Evolutionary conservation across 176 grass and related monocot species (phyloP).

Genomic region (Eleusine indica): DNA sequence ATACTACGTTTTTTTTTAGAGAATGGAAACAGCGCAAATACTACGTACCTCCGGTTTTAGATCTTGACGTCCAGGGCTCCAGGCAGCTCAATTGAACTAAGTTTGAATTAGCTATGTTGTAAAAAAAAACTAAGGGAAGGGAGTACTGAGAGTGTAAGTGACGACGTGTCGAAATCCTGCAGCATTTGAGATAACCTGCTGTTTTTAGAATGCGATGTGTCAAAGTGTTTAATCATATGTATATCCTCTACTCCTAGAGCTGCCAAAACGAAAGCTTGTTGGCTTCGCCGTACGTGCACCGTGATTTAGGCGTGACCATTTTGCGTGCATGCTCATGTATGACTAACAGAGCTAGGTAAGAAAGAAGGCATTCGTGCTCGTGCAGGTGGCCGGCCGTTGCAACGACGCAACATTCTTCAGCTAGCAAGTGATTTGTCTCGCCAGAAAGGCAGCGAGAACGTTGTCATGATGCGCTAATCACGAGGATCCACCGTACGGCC

Average conservation of each 20-base stretch:
- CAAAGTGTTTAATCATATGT: not conserved
- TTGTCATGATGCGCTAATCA: not conserved
- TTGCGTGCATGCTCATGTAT: not conserved
- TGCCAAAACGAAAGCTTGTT: too few species aligned
- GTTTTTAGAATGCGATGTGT: too few species aligned
- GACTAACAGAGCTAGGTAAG: not conserved
- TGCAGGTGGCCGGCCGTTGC: not conserved
- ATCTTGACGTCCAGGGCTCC: too few species aligned
- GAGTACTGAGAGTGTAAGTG: too few species aligned
- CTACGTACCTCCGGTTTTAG: too few species aligned
- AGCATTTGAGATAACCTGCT: not conserved
- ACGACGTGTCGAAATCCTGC: not conserved
- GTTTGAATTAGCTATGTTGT: too few species aligned
- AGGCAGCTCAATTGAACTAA: too few species aligned
- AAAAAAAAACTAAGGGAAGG: too few species aligned
- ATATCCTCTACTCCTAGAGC: too few species aligned
- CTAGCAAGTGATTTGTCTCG: not conserved
- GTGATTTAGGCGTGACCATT: slow-evolving; percentile 19
- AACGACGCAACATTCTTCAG: not conserved
- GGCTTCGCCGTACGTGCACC: not conserved
- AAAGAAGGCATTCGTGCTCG: not conserved
- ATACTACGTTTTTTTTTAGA: too few species aligned
- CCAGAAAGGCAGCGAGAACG: not conserved
- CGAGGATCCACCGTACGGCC: not conserved
- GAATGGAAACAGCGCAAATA: too few species aligned